Evolutionary conservation across 2,329 filamentous ascomycete species (phyloP), one percentile per base, ranked within the genome.

Genomic region (Botrytis squamosa): DNA sequence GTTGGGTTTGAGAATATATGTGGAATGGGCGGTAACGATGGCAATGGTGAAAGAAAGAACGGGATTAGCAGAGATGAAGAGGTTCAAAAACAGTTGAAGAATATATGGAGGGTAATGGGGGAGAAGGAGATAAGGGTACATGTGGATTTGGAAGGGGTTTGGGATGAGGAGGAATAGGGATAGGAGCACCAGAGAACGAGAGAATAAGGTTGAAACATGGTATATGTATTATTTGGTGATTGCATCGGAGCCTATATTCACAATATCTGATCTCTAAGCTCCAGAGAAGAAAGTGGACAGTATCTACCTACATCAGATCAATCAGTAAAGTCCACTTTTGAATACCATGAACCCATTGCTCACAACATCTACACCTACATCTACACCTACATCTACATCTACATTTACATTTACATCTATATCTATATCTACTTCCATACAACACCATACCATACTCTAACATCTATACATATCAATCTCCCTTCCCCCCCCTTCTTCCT

Each of bases 41-140:
- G 91, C 2, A 10, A 62, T 3, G 29, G 25, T 22, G 25, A 16
- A 60, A 36, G 4, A 18, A 55, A 82, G 4, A 40, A 44, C 82
- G 3, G 38, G 52, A 3, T 77, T 83, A 29, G 83, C 83, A 42
- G 88, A 91, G 72, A 62, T 9, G 65, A 62, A 16, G 71, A 69
- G 22, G 4, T 69, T 1, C 9, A 44, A 0, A 22, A 20, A 40
- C 59, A 73, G 4, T 77, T 89, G 74, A 84, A 82, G 70, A 84
- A 84, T 69, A 80, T 90, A 25, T 88, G 87, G 79, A 84, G 86
- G 75, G 84, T 89, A 10, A 83, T 91, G 79, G 83, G 84, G 22
- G 89, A 91, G 81, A 90, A 90, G 81, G 89, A 89, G 77, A 75
- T 91, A 75, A 84, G 90, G 74, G 80, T 91, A 38, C 87, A 88